phyloP scores from a whole-genome alignment of 163 green algal genomes.

The Prototheca wickerhamii region DNA sequence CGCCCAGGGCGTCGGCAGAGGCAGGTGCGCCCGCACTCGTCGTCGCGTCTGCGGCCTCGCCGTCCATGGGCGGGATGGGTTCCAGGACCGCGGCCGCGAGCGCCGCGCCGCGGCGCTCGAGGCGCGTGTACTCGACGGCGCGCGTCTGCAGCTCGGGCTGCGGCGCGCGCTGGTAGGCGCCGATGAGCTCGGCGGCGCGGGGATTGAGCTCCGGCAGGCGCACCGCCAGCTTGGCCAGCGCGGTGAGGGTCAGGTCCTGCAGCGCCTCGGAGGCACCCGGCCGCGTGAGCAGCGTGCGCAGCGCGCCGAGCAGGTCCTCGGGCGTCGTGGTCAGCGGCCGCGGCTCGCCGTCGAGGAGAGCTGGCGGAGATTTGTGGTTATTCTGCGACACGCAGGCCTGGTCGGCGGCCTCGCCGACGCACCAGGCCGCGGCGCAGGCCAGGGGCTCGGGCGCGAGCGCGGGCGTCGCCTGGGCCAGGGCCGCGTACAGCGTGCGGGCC shows the following conservation, averaged over 20 bases:
- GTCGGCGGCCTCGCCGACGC: constrained; percentile 36
- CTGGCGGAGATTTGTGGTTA: background rate
- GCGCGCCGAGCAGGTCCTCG: background rate
- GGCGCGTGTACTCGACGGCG: constrained; percentile 69
- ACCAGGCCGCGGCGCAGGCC: constrained; percentile 62
- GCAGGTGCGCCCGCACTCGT: background rate
- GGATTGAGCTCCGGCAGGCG: constrained; percentile 4
- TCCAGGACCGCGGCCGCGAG: constrained; percentile 58
- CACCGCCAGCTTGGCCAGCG: constrained; percentile 77
- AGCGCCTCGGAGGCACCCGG: background rate
- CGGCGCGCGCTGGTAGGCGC: constrained; percentile 31
- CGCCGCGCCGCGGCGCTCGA: constrained; percentile 44
- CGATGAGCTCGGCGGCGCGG: constrained; percentile 42
- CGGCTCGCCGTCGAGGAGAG: background rate
- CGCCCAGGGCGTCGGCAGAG: background rate
- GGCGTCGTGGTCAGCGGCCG: background rate
- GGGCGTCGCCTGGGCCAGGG: constrained; percentile 29
- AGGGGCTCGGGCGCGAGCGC: constrained; percentile 39
- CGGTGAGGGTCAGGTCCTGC: constrained; percentile 61
- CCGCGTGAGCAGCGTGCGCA: background rate
- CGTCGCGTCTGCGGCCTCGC: constrained; percentile 4
- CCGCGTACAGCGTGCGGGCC: constrained; percentile 47
- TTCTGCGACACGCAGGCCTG: background rate
- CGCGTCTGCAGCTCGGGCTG: constrained; percentile 86
- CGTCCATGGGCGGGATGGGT: constrained; percentile 67